A percentile compares a stretch with the other conserved stretches of the same genome.
phyloP scores from a whole-genome alignment of 192 early-diverging fungal genomes.

The Backusella macrospora region DNA sequence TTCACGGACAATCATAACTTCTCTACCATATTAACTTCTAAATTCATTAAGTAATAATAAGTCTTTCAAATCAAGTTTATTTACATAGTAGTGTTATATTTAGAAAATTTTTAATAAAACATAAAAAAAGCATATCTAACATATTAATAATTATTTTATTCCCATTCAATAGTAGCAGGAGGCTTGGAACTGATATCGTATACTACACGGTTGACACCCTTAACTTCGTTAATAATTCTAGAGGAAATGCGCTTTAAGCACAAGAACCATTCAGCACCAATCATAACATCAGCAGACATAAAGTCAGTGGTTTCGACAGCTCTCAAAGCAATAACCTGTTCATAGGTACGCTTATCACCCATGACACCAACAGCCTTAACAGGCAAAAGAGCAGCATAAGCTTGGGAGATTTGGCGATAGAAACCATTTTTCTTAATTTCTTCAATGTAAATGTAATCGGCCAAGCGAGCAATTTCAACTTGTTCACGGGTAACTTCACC shows the following conservation, averaged over 20 bases:
- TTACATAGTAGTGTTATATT: constrained; percentile 9
- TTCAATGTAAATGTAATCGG: constrained; percentile 98
- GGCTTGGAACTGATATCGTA: constrained; percentile 98
- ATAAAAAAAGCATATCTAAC: background rate
- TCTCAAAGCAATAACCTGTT: constrained; percentile 97
- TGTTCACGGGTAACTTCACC: constrained; percentile 94
- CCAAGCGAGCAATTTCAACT: constrained; percentile 92
- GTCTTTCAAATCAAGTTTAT: constrained; percentile 14
- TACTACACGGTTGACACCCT: constrained; percentile 96
- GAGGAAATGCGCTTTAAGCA: constrained; percentile 91
- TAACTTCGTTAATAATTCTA: constrained; percentile 98
- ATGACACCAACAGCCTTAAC: constrained; percentile 98
- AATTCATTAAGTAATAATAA: constrained; percentile 6
- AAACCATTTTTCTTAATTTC: constrained; percentile 98
- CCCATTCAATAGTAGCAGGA: constrained; percentile 98
- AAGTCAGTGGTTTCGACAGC: constrained; percentile 97
- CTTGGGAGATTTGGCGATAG: constrained; percentile 97
- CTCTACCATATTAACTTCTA: background rate
- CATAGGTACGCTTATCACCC: constrained; percentile 99
- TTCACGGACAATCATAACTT: background rate
- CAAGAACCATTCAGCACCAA: constrained; percentile 44
- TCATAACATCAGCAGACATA: constrained; percentile 92
- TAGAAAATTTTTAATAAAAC: background rate
- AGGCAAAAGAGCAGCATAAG: constrained; percentile 94
- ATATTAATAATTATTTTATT: constrained; percentile 59